Percentiles rank a stretch among this genome's conserved stretches.
Evolutionary conservation across 768 basidiomycete genomes (phyloP).

Genomic region (Exsudoporus frostii): DNA sequence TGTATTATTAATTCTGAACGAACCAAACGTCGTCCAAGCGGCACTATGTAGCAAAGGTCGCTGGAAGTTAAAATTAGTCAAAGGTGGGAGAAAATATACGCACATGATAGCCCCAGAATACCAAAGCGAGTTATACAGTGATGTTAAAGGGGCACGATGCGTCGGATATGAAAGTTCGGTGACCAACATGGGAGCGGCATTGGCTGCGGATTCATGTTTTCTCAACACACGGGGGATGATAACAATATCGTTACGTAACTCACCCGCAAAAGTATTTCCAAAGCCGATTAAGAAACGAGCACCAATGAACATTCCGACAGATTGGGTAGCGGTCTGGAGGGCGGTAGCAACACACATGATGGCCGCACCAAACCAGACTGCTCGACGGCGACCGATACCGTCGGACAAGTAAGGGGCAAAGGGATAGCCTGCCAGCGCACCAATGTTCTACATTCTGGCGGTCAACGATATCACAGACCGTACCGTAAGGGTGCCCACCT

Average conservation of each 20-base stretch:
- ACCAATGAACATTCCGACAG: conserved; percentile 78
- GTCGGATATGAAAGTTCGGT: conserved; percentile 81
- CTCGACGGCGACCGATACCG: conserved; percentile 60
- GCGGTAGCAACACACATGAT: conserved; percentile 69
- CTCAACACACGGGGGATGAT: background rate
- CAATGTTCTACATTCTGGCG: conserved; percentile 53
- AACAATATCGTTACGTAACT: conserved; percentile 14
- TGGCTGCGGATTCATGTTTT: conserved; percentile 34
- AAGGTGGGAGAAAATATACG: conserved; percentile 19
- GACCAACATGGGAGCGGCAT: conserved; percentile 78
- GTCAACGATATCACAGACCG: background rate
- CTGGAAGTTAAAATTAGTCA: background rate
- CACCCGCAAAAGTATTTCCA: conserved; percentile 66
- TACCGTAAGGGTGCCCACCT: conserved; percentile 36
- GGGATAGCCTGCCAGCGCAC: conserved; percentile 65
- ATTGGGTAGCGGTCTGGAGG: conserved; percentile 65
- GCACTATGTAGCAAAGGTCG: conserved; percentile 41
- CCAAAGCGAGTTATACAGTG: conserved; percentile 82
- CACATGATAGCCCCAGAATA: conserved; percentile 80
- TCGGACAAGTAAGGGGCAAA: conserved; percentile 72
- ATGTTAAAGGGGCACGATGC: conserved; percentile 75
- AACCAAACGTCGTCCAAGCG: conserved; percentile 82
- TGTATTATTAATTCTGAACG: conserved; percentile 60
- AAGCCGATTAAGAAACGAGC: conserved; percentile 78
- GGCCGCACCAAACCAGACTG: conserved; percentile 63